Base-by-base conservation (phyloP, 371 early-diverging fungal genomes). In the Conidiobolus incongruus region DNA sequence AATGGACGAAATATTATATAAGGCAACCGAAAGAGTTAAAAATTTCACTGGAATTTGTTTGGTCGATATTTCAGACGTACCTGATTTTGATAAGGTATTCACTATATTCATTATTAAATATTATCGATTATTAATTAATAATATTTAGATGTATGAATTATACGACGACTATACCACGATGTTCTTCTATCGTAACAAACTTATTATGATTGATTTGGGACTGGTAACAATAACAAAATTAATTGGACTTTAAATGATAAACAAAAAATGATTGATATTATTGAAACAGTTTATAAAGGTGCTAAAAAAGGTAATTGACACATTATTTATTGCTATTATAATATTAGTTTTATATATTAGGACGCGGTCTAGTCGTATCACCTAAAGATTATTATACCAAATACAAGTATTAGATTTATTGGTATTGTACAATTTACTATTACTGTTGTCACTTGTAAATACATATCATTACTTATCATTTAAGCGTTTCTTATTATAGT, bases 181-280 rank as follows among this genome's bases (percentile, higher is more conserved):
- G 84, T 85, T 88, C 57, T 88, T 88, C 49, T 89, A 77, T 62
- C 66, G 94, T 20, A 94, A 94, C 68, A 91, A 91, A 53, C 96
- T 92, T 49, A 94, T 94, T 47, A 87, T 90, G 93, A 72, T 96
- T 17, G 97, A 96, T 72, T 58, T 93, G 48, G 97, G 12, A 96
- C 97, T 0, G 97, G 97, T 48, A 90, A 96, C 59, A 96, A 96
- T 65, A 96, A 96, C 66, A 96, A 96, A 63, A 83, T 96, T 53
- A 87, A 90, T 52, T 92, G 95, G 95, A 76, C 93, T 1, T 57
- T 96, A 35, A 85, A 82, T 44, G 75, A 76, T 46, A 75, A 80
- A 41, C 83, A 86, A 58, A 87, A 87, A 49, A 60, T 86, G 60
- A 84, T 87, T 45, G 88, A 87, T 48, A 56, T 86, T 45, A 61